Evolutionary conservation across 208 protist species (phyloP), one percentile per base, ranked within the genome.

Genomic region (Lotmaria passim): DNA sequence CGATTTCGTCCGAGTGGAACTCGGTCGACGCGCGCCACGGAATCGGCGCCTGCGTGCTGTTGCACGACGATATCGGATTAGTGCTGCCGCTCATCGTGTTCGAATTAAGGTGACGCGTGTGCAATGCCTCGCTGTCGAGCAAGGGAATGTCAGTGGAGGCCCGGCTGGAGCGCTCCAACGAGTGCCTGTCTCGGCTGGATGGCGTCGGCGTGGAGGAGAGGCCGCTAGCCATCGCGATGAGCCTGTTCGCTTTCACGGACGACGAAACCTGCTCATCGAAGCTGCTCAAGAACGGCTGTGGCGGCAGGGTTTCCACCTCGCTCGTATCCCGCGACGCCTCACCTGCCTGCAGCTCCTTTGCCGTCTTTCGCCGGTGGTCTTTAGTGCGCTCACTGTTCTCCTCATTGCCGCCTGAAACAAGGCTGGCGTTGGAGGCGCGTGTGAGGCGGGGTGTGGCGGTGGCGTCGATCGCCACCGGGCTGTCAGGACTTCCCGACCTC

Each of bases 11-110:
- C 3, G 46, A 66, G 1, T n/a, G 46, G 17, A 10, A 53, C 47
- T 8, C 2, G 47, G 2, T 31, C 44, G 17, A 56, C 60, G 60
- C 12, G 33, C 56, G 44, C 60, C 60, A 66, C 60, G 46, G 23
- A 1, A 43, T 4, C n/a, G 60, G 60, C 10, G 46, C 47, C 34
- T 56, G 60, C 11, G 46, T 66, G 60, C 60, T 56, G 60, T 66
- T 34, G 33, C 47, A 46, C 34, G 34, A 66, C 30, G 38, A 30
- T 33, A 21, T 17, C 17, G 47, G 26, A 21, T 66, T 21, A 0
- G 8, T 10, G 46, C 60, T 66, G 46, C 60, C 60, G 34, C 43
- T 51, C 30, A 46, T 56, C 44, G 47, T 53, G 47, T 46, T 66
- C 2, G 46, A 66, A 21, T 43, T 66, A 7, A 26, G 46, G 47